Percentiles rank a stretch among this genome's conserved stretches.
phyloP scores from a whole-genome alignment of 441 rosid species.

The Melastoma candidum region DNA sequence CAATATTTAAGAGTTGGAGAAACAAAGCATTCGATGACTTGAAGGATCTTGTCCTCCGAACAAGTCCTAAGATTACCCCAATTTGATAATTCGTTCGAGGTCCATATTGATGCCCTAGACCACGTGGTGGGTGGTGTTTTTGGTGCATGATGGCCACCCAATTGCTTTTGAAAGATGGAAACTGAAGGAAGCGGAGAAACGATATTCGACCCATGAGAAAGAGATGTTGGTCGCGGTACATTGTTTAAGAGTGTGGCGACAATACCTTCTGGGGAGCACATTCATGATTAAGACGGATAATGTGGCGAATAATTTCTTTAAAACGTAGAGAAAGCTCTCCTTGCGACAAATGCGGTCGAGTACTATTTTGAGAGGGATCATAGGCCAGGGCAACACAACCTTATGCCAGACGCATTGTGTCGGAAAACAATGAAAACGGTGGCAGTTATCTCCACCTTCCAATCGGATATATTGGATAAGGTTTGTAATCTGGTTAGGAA shows the following conservation, averaged over 20 bases:
- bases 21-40: not conserved
- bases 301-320: too few species aligned
- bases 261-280: not conserved
- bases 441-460: too few species aligned
- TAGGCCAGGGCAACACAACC: not conserved
- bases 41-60: not conserved
- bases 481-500: not conserved
- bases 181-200: not conserved
- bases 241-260: not conserved
- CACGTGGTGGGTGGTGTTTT: too few species aligned
- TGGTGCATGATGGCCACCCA: not conserved
- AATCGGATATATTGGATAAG: not conserved
- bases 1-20: not conserved
- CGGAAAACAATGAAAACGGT: not conserved
- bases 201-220: not conserved
- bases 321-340: too few species aligned
- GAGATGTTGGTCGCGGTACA: not conserved
- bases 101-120: not conserved
- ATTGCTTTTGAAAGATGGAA: conserved; percentile 1
- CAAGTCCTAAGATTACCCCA: not conserved
- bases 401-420: not conserved
- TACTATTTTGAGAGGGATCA: too few species aligned
- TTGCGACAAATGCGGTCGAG: too few species aligned
- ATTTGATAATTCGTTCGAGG: not conserved
- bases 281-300: not conserved